phyloP scores from a whole-genome alignment of 2,329 filamentous ascomycete genomes.

The Epicoccum sorghinum region DNA sequence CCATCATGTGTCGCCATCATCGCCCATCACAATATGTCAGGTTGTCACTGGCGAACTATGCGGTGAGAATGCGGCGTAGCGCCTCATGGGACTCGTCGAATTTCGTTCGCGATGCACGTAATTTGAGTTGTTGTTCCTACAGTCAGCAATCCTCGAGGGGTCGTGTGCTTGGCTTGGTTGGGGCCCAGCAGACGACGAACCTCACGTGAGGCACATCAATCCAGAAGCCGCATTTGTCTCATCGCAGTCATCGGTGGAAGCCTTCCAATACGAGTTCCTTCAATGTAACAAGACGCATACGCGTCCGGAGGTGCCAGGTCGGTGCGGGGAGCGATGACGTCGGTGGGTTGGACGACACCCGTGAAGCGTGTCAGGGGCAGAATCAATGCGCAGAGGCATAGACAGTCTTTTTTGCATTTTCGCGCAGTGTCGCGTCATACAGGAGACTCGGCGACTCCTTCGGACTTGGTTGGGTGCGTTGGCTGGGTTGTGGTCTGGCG shows the following conservation, averaged over 20 bases:
- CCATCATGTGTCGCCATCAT: no score
- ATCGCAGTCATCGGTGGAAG: background rate
- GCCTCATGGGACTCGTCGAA: no score
- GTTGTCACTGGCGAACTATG: no score
- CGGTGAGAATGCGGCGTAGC: no score
- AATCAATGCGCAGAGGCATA: slow-evolving; percentile 14
- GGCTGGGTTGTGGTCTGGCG: slow-evolving; percentile 18
- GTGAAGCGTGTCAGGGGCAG: background rate
- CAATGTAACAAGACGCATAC: background rate
- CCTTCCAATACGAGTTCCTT: background rate
- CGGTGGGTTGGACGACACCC: slow-evolving; percentile 22
- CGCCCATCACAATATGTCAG: no score
- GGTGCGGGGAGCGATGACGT: slow-evolving; percentile 34
- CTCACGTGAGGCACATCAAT: slow-evolving; percentile 11
- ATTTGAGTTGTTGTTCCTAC: slow-evolving; percentile 1
- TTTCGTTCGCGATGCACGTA: no score
- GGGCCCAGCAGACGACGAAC: slow-evolving; percentile 1
- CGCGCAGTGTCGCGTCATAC: slow-evolving; percentile 2
- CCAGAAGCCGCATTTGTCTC: background rate
- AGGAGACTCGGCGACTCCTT: slow-evolving; percentile 22
- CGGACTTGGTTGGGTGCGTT: slow-evolving; percentile 1
- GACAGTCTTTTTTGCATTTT: background rate
- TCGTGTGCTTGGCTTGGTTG: slow-evolving; percentile 1
- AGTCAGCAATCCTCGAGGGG: background rate
- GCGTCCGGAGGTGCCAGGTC: background rate